Conservation (phyloP, 202 grass and related monocot genomes). For the Brachypodium distachyon region DNA sequence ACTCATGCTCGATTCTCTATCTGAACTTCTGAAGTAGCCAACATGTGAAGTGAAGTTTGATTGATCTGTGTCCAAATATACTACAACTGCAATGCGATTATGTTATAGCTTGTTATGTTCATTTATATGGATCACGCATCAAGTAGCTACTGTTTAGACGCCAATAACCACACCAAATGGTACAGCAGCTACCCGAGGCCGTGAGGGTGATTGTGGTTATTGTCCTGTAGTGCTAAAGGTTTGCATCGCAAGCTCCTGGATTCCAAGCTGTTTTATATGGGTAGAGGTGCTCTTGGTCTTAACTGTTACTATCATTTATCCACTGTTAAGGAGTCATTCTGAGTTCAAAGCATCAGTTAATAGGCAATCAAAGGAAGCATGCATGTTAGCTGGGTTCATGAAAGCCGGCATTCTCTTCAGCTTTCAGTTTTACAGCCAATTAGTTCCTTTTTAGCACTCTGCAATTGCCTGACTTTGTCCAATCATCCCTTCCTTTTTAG, state of each 20-base stretch:
- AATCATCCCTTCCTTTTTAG: neutral
- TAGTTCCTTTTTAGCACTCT: neutral
- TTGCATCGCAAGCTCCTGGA: neutral
- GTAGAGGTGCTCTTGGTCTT: neutral
- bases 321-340: neutral
- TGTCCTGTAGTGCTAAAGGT: neutral
- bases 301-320: neutral
- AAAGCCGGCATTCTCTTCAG: neutral
- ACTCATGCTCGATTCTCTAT: neutral
- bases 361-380: neutral
- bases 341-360: neutral
- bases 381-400: neutral
- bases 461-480: neutral
- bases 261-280: neutral
- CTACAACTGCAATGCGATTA: neutral
- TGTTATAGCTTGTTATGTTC: neutral
- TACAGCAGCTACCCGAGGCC: neutral
- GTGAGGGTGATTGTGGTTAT: neutral
- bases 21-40: neutral
- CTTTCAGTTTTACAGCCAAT: neutral
- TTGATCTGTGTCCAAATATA: neutral
- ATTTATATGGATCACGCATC: neutral
- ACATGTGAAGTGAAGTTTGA: neutral
- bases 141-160: neutral
- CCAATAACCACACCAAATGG: neutral